phyloP scores from a whole-genome alignment of 768 basidiomycete genomes.

The Lactifluus piperatus region DNA sequence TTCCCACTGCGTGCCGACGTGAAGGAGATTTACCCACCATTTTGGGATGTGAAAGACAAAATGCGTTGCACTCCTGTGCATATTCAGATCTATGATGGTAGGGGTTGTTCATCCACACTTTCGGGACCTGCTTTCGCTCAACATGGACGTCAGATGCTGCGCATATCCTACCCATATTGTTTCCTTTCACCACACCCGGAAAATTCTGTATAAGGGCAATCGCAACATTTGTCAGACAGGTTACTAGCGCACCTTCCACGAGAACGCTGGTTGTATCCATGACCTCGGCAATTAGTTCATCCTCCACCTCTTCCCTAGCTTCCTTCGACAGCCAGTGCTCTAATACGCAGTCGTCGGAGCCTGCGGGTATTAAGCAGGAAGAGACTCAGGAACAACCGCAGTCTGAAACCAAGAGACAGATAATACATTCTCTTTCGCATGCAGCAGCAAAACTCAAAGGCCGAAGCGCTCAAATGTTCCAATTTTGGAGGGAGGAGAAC shows the following conservation, averaged over 20 bases:
- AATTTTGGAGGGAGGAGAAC: background rate
- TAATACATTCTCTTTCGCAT: background rate
- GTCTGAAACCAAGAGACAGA: background rate
- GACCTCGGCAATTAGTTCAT: background rate
- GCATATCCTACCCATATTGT: conserved; percentile 67
- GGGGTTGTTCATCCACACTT: conserved; percentile 3
- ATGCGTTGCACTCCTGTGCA: conserved; percentile 75
- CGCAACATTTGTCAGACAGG: conserved; percentile 61
- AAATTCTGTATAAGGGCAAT: conserved; percentile 77
- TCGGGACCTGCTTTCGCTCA: conserved; percentile 10
- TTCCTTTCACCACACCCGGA: conserved; percentile 66
- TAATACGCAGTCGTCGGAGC: background rate
- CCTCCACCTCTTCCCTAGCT: background rate
- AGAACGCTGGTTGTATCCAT: background rate
- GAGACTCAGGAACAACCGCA: too few relatives aligned
- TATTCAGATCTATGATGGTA: conserved; percentile 87
- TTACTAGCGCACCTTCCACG: conserved; percentile 42
- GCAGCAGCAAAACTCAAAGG: background rate
- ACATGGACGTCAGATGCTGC: conserved; percentile 44
- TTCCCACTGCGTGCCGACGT: conserved; percentile 43
- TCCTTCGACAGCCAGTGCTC: background rate
- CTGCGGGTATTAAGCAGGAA: too few relatives aligned
- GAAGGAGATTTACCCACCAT: conserved; percentile 45
- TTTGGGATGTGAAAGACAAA: conserved; percentile 46
- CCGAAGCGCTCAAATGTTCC: background rate